phyloP scores from a whole-genome alignment of 208 protist genomes.

The Trypanosoma platydactyli region DNA sequence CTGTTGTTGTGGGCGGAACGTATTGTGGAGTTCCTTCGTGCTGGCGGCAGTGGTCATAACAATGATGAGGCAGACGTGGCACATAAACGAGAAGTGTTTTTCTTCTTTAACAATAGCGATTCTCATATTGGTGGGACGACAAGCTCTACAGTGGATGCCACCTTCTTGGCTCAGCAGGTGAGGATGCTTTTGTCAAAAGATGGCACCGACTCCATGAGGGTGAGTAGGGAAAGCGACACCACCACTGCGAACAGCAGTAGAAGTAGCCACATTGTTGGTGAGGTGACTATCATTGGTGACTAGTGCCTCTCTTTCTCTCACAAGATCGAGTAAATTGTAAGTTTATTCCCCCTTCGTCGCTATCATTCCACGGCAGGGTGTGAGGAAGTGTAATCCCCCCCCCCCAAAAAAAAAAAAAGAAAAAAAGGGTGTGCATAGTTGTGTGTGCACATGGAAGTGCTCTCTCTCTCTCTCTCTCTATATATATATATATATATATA shows the following conservation, averaged over 20 bases:
- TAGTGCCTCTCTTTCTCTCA: conserved; percentile 1
- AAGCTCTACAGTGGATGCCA: conserved; percentile 77
- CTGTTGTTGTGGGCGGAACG: conserved; percentile 69
- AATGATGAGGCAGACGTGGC: background rate
- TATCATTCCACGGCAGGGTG: background rate
- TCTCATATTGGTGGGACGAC: conserved; percentile 64
- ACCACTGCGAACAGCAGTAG: conserved; percentile 8
- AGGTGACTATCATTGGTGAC: conserved; percentile 17
- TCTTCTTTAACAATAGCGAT: conserved; percentile 83
- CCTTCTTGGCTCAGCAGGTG: conserved; percentile 52
- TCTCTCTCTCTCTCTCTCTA: too few species aligned
- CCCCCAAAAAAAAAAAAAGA: too few species aligned
- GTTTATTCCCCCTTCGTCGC: background rate
- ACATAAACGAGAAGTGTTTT: conserved; percentile 53
- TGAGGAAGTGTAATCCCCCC: too few species aligned
- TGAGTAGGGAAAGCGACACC: conserved; percentile 16
- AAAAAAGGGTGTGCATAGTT: too few species aligned
- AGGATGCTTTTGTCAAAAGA: conserved; percentile 19
- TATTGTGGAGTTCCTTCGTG: conserved; percentile 42
- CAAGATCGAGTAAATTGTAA: background rate
- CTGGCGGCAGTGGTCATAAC: background rate
- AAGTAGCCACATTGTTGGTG: conserved; percentile 5
- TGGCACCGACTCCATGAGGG: background rate
- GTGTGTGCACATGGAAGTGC: too few species aligned
- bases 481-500: too few species aligned